Percentiles rank a stretch among this genome's conserved stretches.
These are phyloP conservation scores for Streptanthus diversifolius DNA, from an alignment of 345 rosid species.

Conservation along the genomic window DNA sequence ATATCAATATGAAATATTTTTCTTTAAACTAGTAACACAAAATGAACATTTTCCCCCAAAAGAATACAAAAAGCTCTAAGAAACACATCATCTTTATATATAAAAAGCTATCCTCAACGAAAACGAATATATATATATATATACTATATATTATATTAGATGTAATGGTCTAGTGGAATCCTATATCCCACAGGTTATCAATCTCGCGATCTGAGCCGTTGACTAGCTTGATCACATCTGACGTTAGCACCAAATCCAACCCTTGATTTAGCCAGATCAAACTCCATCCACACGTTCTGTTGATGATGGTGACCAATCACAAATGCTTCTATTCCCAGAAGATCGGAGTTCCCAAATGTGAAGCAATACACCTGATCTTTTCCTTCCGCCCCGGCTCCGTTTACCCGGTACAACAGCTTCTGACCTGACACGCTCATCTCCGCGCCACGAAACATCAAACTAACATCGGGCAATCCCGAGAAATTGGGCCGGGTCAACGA, in stretches of 20 bases:
- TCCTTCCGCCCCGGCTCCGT: slow-evolving; percentile 54
- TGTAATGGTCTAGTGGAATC: neutral
- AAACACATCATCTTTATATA: neutral
- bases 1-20: neutral
- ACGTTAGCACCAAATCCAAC: slow-evolving; percentile 63
- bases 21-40: neutral
- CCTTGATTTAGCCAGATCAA: slow-evolving; percentile 67
- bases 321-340: slow-evolving; percentile 63
- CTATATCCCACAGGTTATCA: neutral
- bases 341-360: slow-evolving; percentile 77
- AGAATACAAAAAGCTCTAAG: neutral
- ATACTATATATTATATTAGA: neutral
- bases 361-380: slow-evolving; percentile 64
- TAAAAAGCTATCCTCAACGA: neutral
- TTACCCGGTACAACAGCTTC: slow-evolving; percentile 51
- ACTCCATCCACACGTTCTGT: slow-evolving; percentile 83
- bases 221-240: slow-evolving; percentile 62
- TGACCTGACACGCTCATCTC: slow-evolving; percentile 64
- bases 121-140: neutral
- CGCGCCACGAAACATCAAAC: slow-evolving; percentile 58
- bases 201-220: slow-evolving; percentile 39
- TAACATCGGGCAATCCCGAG: slow-evolving; percentile 46
- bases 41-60: neutral
- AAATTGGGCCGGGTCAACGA: slow-evolving; percentile 19
- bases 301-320: slow-evolving; percentile 85